Evolutionary conservation across 2,329 filamentous ascomycete genomes (phyloP), one percentile per base, ranked within the genome.

Genomic region (Diplodia seriata): DNA sequence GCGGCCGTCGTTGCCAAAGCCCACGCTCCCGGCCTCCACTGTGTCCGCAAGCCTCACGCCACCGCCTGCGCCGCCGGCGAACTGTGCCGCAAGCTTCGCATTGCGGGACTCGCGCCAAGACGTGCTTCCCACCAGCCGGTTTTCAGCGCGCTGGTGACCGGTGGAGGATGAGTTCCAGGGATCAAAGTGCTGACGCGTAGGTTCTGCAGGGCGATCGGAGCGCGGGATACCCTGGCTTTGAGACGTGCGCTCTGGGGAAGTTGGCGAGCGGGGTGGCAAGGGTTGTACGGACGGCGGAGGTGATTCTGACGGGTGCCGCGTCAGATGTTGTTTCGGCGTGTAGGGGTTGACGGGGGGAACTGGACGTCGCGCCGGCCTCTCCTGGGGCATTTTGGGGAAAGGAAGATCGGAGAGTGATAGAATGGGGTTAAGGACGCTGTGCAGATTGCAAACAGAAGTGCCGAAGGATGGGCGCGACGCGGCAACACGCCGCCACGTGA

Each of bases 71-170:
- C 86, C 85, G 23, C 82, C 83, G 26, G 81, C 80, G 76, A 92
- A 92, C 77, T 96, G 93, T 73, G 84, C 83, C 56, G 85, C 83
- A 49, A 97, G 83, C 79, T 94, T 95, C 66, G 83, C 78, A 54
- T 84, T 86, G 51, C 92, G 87, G 15, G 88, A 90, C 62, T 88
- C 84, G 29, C 91, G 88, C 92, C 93, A 96, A 75, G 87, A 85
- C 71, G 82, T 88, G 72, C 84, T 85, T 29, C 86, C 85, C 1
- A 87, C 86, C 1, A 90, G 84, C 3, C 82, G 80, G 69, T 87
- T 89, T 69, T 94, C 91, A 51, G 91, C 87, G 50, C 88, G 85
- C 79, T 97, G 93, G 76, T 97, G 92, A 55, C 92, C 92, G 0
- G 90, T 89, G 6, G 90, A 88, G 14, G 88, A 87, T 15, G 89